A percentile compares a stretch with the other conserved stretches of the same genome.
These are phyloP conservation scores for Rhizopus stolonifer DNA, from an alignment of 371 early-diverging fungal genomes.

Conservation along the genomic window DNA sequence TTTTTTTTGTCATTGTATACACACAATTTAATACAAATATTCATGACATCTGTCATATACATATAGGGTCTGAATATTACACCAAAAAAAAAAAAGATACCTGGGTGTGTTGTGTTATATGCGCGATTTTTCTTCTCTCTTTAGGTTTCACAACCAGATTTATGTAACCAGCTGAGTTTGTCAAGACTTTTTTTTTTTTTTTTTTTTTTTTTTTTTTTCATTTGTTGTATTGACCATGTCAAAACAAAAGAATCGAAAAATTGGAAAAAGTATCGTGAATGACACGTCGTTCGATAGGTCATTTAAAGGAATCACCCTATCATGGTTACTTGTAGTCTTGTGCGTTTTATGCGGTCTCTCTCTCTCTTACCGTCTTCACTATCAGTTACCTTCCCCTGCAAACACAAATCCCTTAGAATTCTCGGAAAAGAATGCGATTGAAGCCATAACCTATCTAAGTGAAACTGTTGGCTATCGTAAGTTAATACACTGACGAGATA, in stretches of 20 bases:
- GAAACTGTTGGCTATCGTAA: conserved; percentile 59
- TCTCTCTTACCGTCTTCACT: conserved; percentile 36
- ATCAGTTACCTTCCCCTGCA: conserved; percentile 44
- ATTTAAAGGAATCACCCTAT: conserved; percentile 2
- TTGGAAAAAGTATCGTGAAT: background rate
- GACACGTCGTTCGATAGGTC: conserved; percentile 7
- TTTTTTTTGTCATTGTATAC: too few relatives aligned
- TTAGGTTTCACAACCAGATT: too few relatives aligned
- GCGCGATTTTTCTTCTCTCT: too few relatives aligned
- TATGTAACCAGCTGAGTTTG: too few relatives aligned
- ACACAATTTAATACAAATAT: too few relatives aligned
- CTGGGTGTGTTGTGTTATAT: too few relatives aligned
- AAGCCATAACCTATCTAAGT: conserved; percentile 48
- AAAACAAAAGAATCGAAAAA: background rate
- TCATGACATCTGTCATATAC: too few relatives aligned
- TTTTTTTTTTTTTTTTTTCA: background rate
- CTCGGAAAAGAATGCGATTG: conserved; percentile 58
- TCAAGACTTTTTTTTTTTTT: background rate
- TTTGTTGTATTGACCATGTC: background rate
- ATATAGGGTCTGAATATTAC: too few relatives aligned
- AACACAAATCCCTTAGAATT: conserved; percentile 44
- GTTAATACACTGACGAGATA: too few relatives aligned
- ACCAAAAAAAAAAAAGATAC: too few relatives aligned
- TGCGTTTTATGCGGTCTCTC: conserved; percentile 24
- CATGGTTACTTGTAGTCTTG: conserved; percentile 14